Evolutionary conservation across 2,329 filamentous ascomycete species (phyloP), one percentile per base, ranked within the genome.

Genomic region (Trichoderma semiorbis): DNA sequence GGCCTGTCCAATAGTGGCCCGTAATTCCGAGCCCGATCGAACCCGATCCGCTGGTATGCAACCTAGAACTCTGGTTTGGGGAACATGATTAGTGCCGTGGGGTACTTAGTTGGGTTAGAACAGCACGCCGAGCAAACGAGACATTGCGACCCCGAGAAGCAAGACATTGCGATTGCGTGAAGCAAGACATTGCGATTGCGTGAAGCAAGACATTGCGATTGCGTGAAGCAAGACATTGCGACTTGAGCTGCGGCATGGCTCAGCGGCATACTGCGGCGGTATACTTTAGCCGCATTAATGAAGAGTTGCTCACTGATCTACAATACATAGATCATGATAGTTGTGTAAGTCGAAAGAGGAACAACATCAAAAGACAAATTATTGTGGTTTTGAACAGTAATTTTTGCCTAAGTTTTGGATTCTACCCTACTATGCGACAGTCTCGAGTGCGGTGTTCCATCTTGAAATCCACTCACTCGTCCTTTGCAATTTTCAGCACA

Each of bases 401-500:
- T 53, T 14, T 12, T 21, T 10, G 14, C n/a, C 0, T 53, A 7
- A 1, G 1, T 7, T 12, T 24, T 53, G 47, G 10, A 24, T 50
- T 28, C 24, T 28, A n/a, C 7, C 10, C 4, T 57, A 16, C 14
- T 57, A 5, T 39, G 4, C 10, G 2, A 3, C 4, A 3, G 21
- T 39, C 10, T 34, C 1, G 26, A 28, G 6, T 16, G 32, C 3
- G 4, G 28, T 16, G n/a, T 28, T 12, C 11, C 18, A 24, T 26
- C 21, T 8, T n/a, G 3, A 1, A 53, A 11, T 8, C 8, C 11
- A 18, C 32, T 58, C 39, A 69, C 28, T 75, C 73, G 57, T 74
- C 73, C 65, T 74, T 72, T 70, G 74, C 73, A 65, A 74, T 72
- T 67, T 73, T 73, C 30, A 73, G 16, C 12, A 75, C 73, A 68